These are phyloP conservation scores for Paramecium primaurelia DNA, from an alignment of 73 alveolate species.

Conservation along the genomic window DNA sequence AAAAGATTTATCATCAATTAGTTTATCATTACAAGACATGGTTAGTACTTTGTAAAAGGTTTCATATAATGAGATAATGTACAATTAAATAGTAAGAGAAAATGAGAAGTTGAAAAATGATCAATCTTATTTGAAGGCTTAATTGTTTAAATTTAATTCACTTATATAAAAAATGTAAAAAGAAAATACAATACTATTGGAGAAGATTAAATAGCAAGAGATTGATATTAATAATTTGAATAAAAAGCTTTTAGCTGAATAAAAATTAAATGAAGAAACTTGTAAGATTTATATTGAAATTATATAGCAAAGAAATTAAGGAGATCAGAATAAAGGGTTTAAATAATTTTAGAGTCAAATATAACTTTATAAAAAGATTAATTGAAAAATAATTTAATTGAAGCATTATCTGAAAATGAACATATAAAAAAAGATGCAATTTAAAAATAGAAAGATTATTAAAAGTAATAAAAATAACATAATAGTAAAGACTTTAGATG, in stretches of 20 bases:
- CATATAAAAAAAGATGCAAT: constrained; percentile 21
- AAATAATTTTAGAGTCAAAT: constrained; percentile 23
- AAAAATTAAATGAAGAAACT: not conserved
- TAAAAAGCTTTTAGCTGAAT: not conserved
- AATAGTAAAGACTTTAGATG: not conserved
- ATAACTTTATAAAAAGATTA: constrained; percentile 17
- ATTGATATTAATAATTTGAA: not conserved
- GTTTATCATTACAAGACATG: not conserved
- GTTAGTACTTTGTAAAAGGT: not conserved
- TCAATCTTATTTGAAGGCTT: not conserved
- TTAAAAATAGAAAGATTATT: not conserved
- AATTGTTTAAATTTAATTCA: not conserved
- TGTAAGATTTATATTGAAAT: not conserved
- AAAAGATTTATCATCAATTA: not conserved
- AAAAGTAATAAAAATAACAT: not conserved
- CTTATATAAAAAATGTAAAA: not conserved
- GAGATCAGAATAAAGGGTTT: constrained; percentile 32
- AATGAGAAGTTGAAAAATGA: constrained; percentile 21
- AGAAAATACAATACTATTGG: not conserved
- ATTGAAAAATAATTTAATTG: not conserved
- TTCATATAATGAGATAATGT: constrained; percentile 19
- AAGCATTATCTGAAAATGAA: constrained; percentile 45
- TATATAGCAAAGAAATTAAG: not conserved
- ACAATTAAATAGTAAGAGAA: not conserved
- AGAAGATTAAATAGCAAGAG: not conserved